Evolutionary conservation across 768 basidiomycete genomes (phyloP).

Genomic region (Russula lepida): DNA sequence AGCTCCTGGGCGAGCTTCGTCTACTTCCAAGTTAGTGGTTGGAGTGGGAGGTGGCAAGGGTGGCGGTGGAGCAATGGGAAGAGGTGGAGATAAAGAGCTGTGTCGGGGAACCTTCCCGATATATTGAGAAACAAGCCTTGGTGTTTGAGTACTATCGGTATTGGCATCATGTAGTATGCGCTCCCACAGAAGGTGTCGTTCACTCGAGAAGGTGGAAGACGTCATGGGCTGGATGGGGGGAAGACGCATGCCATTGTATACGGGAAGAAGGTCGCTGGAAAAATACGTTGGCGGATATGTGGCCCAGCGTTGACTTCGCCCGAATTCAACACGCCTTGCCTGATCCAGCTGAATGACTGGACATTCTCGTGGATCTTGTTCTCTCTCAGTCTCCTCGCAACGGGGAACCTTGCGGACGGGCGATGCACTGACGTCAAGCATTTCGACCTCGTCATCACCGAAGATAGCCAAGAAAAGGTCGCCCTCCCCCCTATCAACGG

Average conservation of each 20-base stretch:
- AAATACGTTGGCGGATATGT: conserved; percentile 53
- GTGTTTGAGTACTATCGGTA: neutral
- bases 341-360: neutral
- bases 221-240: neutral
- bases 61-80: conserved; percentile 5
- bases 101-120: neutral
- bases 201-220: conserved; percentile 2
- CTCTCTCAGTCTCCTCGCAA: neutral
- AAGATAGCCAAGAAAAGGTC: conserved; percentile 14
- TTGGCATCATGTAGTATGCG: neutral
- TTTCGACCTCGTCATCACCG: conserved; percentile 16
- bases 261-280: conserved; percentile 44
- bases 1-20: neutral
- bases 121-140: neutral
- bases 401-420: neutral
- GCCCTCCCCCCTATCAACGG: neutral
- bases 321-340: neutral
- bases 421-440: neutral
- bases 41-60: neutral
- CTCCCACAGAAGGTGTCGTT: conserved; percentile 8
- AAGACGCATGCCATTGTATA: conserved; percentile 35
- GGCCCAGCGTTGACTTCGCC: conserved; percentile 45
- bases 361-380: neutral
- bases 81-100: neutral
- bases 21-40: neutral